Base-by-base conservation (phyloP, 2,329 filamentous ascomycete genomes). In the Didymellaceae sp. region DNA sequence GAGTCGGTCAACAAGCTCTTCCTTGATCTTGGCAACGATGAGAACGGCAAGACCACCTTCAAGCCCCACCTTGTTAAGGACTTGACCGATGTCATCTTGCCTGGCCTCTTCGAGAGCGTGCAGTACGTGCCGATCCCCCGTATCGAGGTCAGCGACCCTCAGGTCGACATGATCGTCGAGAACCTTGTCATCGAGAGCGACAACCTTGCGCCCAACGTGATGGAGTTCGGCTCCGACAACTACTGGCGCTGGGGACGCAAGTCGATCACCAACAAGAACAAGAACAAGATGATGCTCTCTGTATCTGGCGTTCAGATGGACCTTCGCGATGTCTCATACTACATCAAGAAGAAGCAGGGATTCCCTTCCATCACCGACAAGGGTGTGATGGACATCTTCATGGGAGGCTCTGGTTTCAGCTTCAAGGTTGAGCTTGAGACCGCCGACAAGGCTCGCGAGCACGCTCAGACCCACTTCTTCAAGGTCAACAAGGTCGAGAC, bases 211-310 rank as follows among this genome's bases (percentile, higher is more conserved):
- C 94, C 94, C 57, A 99, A 99, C 65, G 82, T 93, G 5, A 75
- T 96, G 30, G 93, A 99, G 74, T 82, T 97, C 55, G 84, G 86
- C 52, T 94, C 86, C 70, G 92, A 97, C 77, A 94, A 97, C 79
- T 95, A 94, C 79, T 91, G 92, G 84, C 87, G 90, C 61, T 96
- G 89, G 86, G 94, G 93, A 28, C 91, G 94, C 70, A 97, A 95
- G 86, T 87, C 87, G 72, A 82, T 91, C 63, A 79, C 82, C 65
- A 95, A 83, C 80, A 90, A 87, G 80, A 87, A 86, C 74, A 87
- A 90, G 75, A 92, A 96, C 75, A 87, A 87, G 73, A 80, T 93
- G 59, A 91, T 94, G 80, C 81, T 97, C 56, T 88, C 90, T 55
- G 88, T 94, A 3, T 88, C 90, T 18, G 93, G 94, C 44, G 82